Percentiles rank a stretch among this genome's conserved stretches.
Evolutionary conservation across 139 green algal genomes (phyloP).

Genomic region (Coccomyxa sp.): DNA sequence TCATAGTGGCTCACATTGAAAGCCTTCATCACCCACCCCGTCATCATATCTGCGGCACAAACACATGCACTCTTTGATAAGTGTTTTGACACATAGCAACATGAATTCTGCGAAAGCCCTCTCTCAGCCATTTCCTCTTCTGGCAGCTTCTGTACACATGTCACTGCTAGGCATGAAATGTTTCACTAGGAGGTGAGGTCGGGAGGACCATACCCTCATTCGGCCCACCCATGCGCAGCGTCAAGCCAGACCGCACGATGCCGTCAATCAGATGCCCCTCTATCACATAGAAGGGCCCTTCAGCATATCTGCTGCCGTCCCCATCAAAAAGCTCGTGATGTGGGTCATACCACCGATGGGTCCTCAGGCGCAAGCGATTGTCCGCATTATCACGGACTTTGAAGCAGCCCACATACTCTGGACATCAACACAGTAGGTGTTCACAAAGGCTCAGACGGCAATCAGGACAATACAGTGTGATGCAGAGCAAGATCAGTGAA

Average conservation of each 20-base stretch:
- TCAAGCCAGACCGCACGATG: conserved; percentile 1
- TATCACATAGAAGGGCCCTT: not conserved
- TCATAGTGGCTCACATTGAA: not conserved
- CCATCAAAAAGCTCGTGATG: not conserved
- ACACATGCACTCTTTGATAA: no score
- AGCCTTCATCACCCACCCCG: not conserved
- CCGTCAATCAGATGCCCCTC: not conserved
- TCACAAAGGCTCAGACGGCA: no score
- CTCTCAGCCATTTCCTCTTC: no score
- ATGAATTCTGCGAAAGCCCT: no score
- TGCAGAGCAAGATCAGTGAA: not conserved
- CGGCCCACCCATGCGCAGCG: not conserved
- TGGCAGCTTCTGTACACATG: no score
- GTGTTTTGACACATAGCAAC: no score
- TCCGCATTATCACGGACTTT: not conserved
- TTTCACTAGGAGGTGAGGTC: not conserved
- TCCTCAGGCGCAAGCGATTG: not conserved
- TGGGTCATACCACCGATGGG: conserved; percentile 1
- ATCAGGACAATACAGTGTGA: not conserved
- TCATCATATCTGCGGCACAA: not conserved
- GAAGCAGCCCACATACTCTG: conserved; percentile 6
- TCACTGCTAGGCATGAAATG: not conserved
- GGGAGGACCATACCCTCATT: not conserved
- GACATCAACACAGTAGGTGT: not conserved
- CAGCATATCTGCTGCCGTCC: not conserved